These are phyloP conservation scores for Aspergillus viridinutans DNA, from an alignment of 2,329 filamentous ascomycete species.

Conservation along the genomic window DNA sequence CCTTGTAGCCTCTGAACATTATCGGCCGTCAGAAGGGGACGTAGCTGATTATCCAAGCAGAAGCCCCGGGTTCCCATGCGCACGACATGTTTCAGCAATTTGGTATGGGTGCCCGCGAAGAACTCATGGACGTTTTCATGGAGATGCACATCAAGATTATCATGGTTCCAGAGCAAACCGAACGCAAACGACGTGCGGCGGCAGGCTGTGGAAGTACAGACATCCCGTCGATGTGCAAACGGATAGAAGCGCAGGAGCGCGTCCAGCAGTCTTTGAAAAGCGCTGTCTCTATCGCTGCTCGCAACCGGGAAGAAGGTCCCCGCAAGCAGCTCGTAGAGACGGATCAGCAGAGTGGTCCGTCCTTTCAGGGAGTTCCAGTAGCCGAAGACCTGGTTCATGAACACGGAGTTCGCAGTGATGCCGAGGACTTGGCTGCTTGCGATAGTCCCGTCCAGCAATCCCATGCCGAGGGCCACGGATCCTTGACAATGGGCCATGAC, in stretches of 20 bases:
- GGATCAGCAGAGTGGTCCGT: conserved; percentile 1
- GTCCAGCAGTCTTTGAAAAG: conserved; percentile 15
- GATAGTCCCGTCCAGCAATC: conserved; percentile 18
- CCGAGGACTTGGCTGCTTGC: conserved; percentile 11
- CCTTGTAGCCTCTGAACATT: conserved; percentile 1
- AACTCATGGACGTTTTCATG: conserved; percentile 25
- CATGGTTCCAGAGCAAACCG: conserved; percentile 34
- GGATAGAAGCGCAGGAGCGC: conserved; percentile 33
- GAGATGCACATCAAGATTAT: conserved; percentile 30
- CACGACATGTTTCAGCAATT: conserved; percentile 24
- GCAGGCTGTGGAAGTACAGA: conserved; percentile 31
- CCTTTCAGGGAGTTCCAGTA: conserved; percentile 17
- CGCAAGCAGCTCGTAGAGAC: conserved; percentile 6
- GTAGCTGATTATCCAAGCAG: background rate
- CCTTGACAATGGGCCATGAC: conserved; percentile 18
- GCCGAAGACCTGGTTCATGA: conserved; percentile 15
- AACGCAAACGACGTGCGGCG: conserved; percentile 31
- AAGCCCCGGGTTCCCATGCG: background rate
- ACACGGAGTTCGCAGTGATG: conserved; percentile 18
- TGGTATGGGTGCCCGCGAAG: conserved; percentile 27
- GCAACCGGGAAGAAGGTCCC: conserved; percentile 13
- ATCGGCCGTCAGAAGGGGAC: conserved; percentile 1
- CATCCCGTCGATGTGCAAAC: conserved; percentile 19
- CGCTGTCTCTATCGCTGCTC: background rate
- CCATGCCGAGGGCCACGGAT: conserved; percentile 14